phyloP scores from a whole-genome alignment of 2,329 filamentous ascomycete genomes.

The Cytospora mali region DNA sequence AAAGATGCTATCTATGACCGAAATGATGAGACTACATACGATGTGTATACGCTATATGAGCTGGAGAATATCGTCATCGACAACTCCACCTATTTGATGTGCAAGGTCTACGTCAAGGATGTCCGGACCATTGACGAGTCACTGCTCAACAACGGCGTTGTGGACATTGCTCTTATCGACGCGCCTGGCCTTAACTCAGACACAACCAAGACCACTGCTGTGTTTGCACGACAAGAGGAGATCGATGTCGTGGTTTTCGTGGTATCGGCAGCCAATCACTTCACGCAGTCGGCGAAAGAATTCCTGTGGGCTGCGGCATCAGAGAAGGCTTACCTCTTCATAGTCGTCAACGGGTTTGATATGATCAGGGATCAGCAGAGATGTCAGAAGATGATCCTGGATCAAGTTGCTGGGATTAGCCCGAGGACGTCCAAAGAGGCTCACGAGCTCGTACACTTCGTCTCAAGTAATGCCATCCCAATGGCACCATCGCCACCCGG shows the following conservation, averaged over 20 bases:
- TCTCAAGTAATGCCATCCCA: slow-evolving; percentile 94
- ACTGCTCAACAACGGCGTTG: slow-evolving; percentile 93
- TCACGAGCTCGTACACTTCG: slow-evolving; percentile 91
- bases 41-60: slow-evolving; percentile 76
- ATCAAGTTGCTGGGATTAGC: slow-evolving; percentile 85
- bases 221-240: slow-evolving; percentile 96
- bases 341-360: slow-evolving; percentile 97
- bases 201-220: slow-evolving; percentile 93
- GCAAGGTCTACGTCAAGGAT: slow-evolving; percentile 96
- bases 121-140: slow-evolving; percentile 88
- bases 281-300: slow-evolving; percentile 95
- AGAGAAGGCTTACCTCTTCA: slow-evolving; percentile 98
- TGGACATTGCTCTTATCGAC: slow-evolving; percentile 97
- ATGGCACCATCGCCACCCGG: slow-evolving; percentile 62
- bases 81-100: slow-evolving; percentile 86
- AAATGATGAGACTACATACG: slow-evolving; percentile 91
- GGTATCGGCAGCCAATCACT: slow-evolving; percentile 95
- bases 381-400: slow-evolving; percentile 89
- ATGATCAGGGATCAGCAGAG: slow-evolving; percentile 88
- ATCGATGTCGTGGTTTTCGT: slow-evolving; percentile 99
- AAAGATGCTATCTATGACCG: slow-evolving; percentile 79
- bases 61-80: slow-evolving; percentile 89
- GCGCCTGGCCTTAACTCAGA: slow-evolving; percentile 94
- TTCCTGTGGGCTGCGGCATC: slow-evolving; percentile 95
- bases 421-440: slow-evolving; percentile 92